Evolutionary conservation across 2,329 filamentous ascomycete genomes (phyloP), one percentile per base, ranked within the genome.

Genomic region (Sporothrix schenckii): DNA sequence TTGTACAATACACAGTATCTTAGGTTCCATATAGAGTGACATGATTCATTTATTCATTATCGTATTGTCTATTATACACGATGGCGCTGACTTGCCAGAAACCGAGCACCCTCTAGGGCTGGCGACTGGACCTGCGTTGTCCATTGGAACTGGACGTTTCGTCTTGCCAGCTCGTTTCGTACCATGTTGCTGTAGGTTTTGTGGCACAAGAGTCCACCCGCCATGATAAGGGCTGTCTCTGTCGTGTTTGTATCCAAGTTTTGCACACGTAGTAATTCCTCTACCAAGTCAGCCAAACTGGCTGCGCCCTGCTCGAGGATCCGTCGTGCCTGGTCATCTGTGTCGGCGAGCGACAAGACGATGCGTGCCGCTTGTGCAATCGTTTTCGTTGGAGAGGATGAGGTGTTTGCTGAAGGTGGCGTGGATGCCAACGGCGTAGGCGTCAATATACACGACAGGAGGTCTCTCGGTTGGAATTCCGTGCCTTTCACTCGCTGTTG

Each of bases 21-120:
- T n/a, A 19, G 10, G 27, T 6, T 41, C 19, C 39, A 19, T 10
- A 58, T 9, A 34, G 30, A 34, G 30, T 34, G 30, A 6, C 30
- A 27, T n/a, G 54, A n/a, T 5, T 27, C 11, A 13, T 54, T n/a
- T 24, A 34, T 60, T 6, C 13, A 24, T 41, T 7, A 44, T 27
- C 24, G 24, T 24, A 24, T 24, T 24, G 24, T 24, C 24, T 24
- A 24, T 24, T 24, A 1, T 24, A 24, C 24, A 24, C 24, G 24
- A 24, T 24, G 24, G 24, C 24, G 24, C 24, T 24, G 24, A 13
- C 16, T 14, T 2, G 66, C 66, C 24, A 68, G 24, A 50, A 34
- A 71, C 10, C 24, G 50, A 3, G 70, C 70, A 10, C 66, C 70
- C 19, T 71, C 70, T 1, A 69, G n/a, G 6, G 70, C 70, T 2